phyloP scores from a whole-genome alignment of 257 asterid species.

The Solanum okadae region DNA sequence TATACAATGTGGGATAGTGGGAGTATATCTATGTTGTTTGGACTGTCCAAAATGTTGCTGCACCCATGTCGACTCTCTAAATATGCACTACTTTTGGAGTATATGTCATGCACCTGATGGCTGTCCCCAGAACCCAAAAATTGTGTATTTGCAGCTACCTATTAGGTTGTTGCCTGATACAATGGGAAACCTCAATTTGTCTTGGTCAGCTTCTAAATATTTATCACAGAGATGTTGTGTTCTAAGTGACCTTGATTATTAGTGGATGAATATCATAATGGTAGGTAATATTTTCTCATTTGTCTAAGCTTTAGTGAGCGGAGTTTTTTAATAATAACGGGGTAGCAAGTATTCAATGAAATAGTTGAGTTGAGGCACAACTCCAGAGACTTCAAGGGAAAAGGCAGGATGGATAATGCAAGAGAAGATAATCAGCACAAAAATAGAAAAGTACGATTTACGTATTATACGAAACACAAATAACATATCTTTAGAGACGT shows the following conservation, averaged over 20 bases:
- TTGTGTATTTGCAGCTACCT: neutral
- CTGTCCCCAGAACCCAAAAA: neutral
- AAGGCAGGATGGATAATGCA: neutral
- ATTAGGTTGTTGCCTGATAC: neutral
- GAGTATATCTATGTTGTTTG: neutral
- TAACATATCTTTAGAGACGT: constrained; percentile 1
- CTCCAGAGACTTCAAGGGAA: neutral
- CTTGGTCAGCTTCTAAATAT: too few relatives aligned
- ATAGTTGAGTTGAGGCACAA: neutral
- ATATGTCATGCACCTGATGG: neutral
- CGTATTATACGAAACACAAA: neutral
- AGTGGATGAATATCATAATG: neutral
- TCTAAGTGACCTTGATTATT: neutral
- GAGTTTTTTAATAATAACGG: neutral
- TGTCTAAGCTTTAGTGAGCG: neutral
- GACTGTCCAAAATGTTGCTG: neutral
- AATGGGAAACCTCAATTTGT: neutral
- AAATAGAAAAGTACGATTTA: neutral
- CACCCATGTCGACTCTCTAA: neutral
- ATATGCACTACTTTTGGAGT: neutral
- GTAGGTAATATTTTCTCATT: neutral
- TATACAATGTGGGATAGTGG: neutral
- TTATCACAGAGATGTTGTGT: neutral
- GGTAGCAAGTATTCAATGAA: neutral
- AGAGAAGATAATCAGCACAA: neutral